Evolutionary conservation across 2,329 filamentous ascomycete genomes (phyloP), one percentile per base, ranked within the genome.

Genomic region (Beauveria sp.): DNA sequence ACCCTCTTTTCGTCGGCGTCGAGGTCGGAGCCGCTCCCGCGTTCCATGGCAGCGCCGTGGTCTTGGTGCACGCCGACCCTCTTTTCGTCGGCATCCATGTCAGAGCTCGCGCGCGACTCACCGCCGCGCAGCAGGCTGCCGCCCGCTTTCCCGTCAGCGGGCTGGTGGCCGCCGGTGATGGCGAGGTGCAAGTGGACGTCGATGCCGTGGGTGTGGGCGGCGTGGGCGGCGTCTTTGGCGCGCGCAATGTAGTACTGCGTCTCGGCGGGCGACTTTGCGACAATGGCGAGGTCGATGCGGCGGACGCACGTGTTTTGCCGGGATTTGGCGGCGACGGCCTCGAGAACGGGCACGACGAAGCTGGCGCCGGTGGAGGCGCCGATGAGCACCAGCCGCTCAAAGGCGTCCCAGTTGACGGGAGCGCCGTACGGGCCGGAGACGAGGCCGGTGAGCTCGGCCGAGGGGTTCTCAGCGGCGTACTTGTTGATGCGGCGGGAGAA

Each of bases 331-430:
- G 84, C 74, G 2, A 84, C 73, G 63, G 77, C 79, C 65, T 86
- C 83, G 0, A 86, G 73, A 3, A 86, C 82, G 0, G 84, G 83
- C 6, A 86, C 70, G 1, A 81, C 84, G 60, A 84, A 86, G 3
- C 83, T 86, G 1, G 83, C 81, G n/a, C 84, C 84, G 0, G 84
- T 87, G 0, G 84, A 86, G 0, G 84, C 84, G 0, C 83, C 84
- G 47, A 86, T 81, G 3, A 87, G 74, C 5, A 87, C 73, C 49
- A 86, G 70, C 0, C 82, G 84, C 70, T 86, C 84, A 68, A 81
- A 86, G 0, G 81, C 74, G 53, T 85, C 77, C 81, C 82, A 85
- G 5, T 75, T 74, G 0, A 83, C 81, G 2, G 83, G 81, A 5
- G 71, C 71, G 18, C 84, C 84, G 51, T 81, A 86, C 0, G 84